Evolutionary conservation across 768 basidiomycete genomes (phyloP).

Genomic region (Collybiopsis luxurians): DNA sequence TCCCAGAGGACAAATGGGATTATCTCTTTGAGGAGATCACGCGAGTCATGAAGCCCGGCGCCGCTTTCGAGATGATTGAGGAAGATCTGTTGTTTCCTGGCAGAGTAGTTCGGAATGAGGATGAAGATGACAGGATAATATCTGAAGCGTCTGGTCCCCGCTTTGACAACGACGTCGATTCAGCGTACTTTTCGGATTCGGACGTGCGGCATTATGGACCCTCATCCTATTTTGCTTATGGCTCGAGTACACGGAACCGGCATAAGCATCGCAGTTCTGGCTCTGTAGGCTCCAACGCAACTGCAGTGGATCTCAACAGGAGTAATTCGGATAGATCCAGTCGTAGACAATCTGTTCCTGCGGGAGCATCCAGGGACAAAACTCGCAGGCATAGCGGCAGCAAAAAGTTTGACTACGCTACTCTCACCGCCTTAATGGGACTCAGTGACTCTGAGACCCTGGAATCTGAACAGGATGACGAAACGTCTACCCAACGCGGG

Average conservation of each 20-base stretch:
- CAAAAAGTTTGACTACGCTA: not conserved
- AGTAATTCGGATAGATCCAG: not conserved
- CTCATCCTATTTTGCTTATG: not conserved
- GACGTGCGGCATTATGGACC: not conserved
- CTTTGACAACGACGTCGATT: not conserved
- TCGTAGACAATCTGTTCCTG: not conserved
- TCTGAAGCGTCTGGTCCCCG: not conserved
- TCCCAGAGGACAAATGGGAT: constrained; percentile 82
- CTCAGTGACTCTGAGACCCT: not conserved
- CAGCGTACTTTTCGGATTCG: not conserved
- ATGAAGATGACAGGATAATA: constrained; percentile 17
- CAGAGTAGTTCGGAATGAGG: constrained; percentile 23
- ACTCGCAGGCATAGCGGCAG: not conserved
- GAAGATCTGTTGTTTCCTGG: constrained; percentile 77
- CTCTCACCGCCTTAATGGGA: not conserved
- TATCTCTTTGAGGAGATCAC: constrained; percentile 62
- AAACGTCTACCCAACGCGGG: not conserved
- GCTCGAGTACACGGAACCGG: not conserved
- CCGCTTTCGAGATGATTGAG: constrained; percentile 74
- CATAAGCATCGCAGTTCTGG: not conserved
- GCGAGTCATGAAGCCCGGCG: constrained; percentile 73
- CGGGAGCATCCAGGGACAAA: too few species aligned
- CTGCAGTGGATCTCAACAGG: not conserved
- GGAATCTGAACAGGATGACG: not conserved
- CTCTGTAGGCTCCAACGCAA: not conserved